Evolutionary conservation across 2,329 filamentous ascomycete species (phyloP), one percentile per base, ranked within the genome.

Genomic region (Ophiognomonia clavigignenti-juglandacearum): DNA sequence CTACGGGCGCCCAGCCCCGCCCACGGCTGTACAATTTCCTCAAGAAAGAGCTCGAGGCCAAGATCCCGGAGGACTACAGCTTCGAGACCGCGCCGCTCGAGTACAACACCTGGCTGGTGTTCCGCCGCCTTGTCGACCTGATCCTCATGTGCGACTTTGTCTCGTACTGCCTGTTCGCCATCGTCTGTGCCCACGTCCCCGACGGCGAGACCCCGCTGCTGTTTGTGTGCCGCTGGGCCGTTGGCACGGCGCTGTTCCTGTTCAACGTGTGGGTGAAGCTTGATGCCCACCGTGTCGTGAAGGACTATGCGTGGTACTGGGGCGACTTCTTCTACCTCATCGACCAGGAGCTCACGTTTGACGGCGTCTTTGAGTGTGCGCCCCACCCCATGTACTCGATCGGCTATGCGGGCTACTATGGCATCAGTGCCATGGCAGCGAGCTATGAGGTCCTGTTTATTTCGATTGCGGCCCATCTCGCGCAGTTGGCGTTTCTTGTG

Each of bases 291-390:
- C 81, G 93, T 52, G 93, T 98, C 41, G 93, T 98, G 62, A 97
- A 97, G 68, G 93, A 98, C 68, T 98, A 91, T 70, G 93, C 93
- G 23, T 98, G 93, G 93, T 98, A 97, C 69, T 98, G 93, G 93
- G 93, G 93, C 52, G 93, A 98, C 68, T 97, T 97, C 70, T 98
- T 97, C 75, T 98, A 90, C 69, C 83, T 98, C 61, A 88, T 98
- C 65, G 93, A 98, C 68, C 91, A 97, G 70, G 89, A 96, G 62
- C 75, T 98, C 64, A 97, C 91, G 41, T 98, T 98, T 66, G 93
- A 98, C 63, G 93, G 93, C 47, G 93, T 98, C 53, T 98, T 97
- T 64, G 93, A 98, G 70, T 95, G 98, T 85, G 93, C 93, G 18
- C 93, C 93, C 26, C 93, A 97, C 64, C 92, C 92, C 54, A 97